Conservation (phyloP, 2,329 filamentous ascomycete genomes). For the Colletotrichum magnum region DNA sequence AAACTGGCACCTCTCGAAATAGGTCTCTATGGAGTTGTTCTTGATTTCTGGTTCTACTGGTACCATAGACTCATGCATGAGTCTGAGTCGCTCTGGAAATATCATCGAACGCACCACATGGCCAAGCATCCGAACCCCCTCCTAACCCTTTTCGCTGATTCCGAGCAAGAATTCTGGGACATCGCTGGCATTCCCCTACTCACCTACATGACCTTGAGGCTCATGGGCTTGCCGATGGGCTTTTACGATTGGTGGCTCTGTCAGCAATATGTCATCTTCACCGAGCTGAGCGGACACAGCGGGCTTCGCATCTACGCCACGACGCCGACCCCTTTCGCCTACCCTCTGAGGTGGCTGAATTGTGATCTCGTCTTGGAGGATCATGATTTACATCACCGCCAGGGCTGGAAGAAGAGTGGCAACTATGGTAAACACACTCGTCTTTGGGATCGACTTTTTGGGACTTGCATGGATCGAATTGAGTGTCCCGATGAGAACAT, state of each 20-base stretch:
- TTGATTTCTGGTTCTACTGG: slow-evolving; percentile 62
- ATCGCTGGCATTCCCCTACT: slow-evolving; percentile 57
- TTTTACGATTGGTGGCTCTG: slow-evolving; percentile 64
- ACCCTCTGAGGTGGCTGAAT: slow-evolving; percentile 50
- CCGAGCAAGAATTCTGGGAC: slow-evolving; percentile 59
- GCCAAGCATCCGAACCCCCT: slow-evolving; percentile 61
- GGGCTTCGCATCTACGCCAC: slow-evolving; percentile 54
- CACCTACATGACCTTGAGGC: slow-evolving; percentile 53
- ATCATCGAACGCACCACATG: slow-evolving; percentile 60
- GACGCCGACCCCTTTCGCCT: slow-evolving; percentile 51
- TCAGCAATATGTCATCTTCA: slow-evolving; percentile 58
- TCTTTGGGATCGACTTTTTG: slow-evolving; percentile 54
- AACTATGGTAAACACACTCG: slow-evolving; percentile 57
- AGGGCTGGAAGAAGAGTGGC: slow-evolving; percentile 54
- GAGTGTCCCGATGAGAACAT: slow-evolving; percentile 50
- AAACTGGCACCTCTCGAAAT: slow-evolving; percentile 55
- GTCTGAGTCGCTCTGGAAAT: slow-evolving; percentile 55
- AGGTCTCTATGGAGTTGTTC: slow-evolving; percentile 56
- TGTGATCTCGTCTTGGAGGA: slow-evolving; percentile 59
- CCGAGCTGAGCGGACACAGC: slow-evolving; percentile 56
- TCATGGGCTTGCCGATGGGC: slow-evolving; percentile 56
- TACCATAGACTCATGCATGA: slow-evolving; percentile 60
- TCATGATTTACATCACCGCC: slow-evolving; percentile 57
- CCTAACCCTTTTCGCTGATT: slow-evolving; percentile 57
- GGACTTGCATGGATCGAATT: slow-evolving; percentile 53